Base-by-base conservation (phyloP, 2,329 filamentous ascomycete species). In the Corynespora cassiicola region DNA sequence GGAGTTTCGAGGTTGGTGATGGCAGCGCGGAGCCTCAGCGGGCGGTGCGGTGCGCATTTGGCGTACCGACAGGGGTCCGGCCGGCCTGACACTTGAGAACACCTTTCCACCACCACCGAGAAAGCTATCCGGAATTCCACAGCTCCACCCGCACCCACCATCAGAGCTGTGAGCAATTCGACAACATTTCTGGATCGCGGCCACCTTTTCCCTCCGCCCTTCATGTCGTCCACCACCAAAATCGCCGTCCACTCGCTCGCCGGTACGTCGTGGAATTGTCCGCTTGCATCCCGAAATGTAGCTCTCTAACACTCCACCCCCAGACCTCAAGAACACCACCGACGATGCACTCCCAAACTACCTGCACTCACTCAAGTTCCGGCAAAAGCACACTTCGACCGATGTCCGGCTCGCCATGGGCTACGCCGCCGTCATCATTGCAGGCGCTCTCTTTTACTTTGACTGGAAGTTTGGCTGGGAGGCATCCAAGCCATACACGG, bases 331-430 rank as follows among this genome's bases (percentile, higher is more conserved):
- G 73, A 95, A 94, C 75, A 95, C 91, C 24, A 90, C 88, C 53
- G 94, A 99, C 74, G 94, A 99, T 73, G 90, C 91, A 40, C 85
- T 99, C 44, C 84, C 88, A 42, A 90, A 94, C 73, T 97, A 97
- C 75, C 84, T 99, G 49, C 92, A 89, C 71, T 88, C 84, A 20
- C 84, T 97, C 66, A 85, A 79, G 53, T 96, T 96, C 77, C 80
- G 75, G 48, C 90, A 95, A 71, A 85, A 87, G 50, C 86, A 97
- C 73, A 79, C 72, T 41, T 84, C 94, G 31, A 83, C 85, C 58
- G 91, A 97, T 62, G 81, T 95, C 31, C 88, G 90, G 36, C 84
- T 99, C 29, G 79, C 76, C 1, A 77, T 99, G 7, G 94, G 94
- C 49, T 97, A 95, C 72, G 71, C 77, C 14, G 88, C 90, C 45